Evolutionary conservation across 2,329 filamentous ascomycete genomes (phyloP).

Genomic region (Aspergillus persii): DNA sequence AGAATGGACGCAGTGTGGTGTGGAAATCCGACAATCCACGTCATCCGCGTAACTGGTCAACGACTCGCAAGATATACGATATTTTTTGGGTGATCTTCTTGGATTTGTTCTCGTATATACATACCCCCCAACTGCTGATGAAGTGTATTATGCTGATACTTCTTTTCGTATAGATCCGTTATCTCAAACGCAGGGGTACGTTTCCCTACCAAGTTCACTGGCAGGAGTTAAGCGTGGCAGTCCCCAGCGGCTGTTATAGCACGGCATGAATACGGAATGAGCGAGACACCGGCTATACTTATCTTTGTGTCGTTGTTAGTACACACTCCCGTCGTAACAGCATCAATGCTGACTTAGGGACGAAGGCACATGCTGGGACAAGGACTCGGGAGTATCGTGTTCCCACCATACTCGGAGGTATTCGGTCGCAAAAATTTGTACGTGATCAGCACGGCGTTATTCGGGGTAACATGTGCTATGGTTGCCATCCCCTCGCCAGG

Average conservation of each 20-base stretch:
- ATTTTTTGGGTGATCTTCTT: conserved; percentile 21
- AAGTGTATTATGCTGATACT: not conserved
- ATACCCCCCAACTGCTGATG: not conserved
- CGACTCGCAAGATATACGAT: conserved; percentile 22
- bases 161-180: not conserved
- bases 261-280: not conserved
- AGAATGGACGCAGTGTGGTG: not conserved
- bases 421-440: conserved; percentile 35
- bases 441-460: conserved; percentile 22
- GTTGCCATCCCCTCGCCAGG: conserved; percentile 34
- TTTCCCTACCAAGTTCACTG: not conserved
- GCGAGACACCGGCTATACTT: conserved; percentile 12
- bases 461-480: conserved; percentile 31
- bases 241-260: not conserved
- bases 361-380: conserved; percentile 28
- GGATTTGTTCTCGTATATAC: conserved; percentile 23
- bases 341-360: not conserved
- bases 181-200: not conserved
- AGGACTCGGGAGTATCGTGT: conserved; percentile 27
- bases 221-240: not conserved
- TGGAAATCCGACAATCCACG: not conserved
- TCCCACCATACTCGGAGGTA: conserved; percentile 32
- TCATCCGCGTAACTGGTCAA: conserved; percentile 25
- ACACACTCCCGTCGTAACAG: not conserved
- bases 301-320: conserved; percentile 20